A percentile compares a stretch with the other conserved stretches of the same genome.
Conservation (phyloP, 2,329 filamentous ascomycete genomes). For the Ophiostoma perfectum region DNA sequence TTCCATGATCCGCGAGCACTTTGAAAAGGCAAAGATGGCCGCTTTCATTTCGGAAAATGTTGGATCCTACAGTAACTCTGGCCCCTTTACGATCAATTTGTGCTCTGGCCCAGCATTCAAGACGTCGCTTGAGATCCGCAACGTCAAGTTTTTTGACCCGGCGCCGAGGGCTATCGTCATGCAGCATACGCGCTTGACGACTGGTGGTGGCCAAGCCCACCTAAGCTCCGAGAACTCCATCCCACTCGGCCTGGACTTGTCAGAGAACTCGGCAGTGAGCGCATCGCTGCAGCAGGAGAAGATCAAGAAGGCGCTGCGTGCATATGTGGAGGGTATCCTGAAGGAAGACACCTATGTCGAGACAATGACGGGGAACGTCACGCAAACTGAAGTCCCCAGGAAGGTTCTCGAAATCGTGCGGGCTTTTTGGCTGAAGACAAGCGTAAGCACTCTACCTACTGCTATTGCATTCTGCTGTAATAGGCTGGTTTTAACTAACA, state of each 20-base stretch:
- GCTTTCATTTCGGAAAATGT: conserved; percentile 48
- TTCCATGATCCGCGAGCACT: conserved; percentile 46
- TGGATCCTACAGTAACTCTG: conserved; percentile 39
- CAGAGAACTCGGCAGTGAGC: conserved; percentile 34
- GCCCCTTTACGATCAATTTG: conserved; percentile 44
- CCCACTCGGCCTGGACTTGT: conserved; percentile 48
- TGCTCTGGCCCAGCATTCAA: conserved; percentile 44
- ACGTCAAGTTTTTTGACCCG: conserved; percentile 49
- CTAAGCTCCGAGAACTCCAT: conserved; percentile 41
- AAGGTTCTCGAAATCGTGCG: conserved; percentile 46
- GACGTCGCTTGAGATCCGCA: conserved; percentile 41
- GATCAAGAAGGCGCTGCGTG: conserved; percentile 38
- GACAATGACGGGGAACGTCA: conserved; percentile 46
- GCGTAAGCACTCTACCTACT: conserved; percentile 32
- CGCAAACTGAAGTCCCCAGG: conserved; percentile 42
- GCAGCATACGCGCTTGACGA: conserved; percentile 47
- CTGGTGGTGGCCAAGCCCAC: conserved; percentile 35
- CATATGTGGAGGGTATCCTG: conserved; percentile 46
- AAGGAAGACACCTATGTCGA: conserved; percentile 45
- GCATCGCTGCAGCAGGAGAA: conserved; percentile 41
- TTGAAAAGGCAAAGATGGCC: conserved; percentile 46
- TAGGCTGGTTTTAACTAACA: too few relatives aligned
- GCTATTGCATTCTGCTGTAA: too few relatives aligned
- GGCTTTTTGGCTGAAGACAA: conserved; percentile 42
- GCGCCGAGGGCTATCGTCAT: conserved; percentile 41